Base-by-base conservation (phyloP, 2,329 filamentous ascomycete genomes). In the Epichloe amarillans region DNA sequence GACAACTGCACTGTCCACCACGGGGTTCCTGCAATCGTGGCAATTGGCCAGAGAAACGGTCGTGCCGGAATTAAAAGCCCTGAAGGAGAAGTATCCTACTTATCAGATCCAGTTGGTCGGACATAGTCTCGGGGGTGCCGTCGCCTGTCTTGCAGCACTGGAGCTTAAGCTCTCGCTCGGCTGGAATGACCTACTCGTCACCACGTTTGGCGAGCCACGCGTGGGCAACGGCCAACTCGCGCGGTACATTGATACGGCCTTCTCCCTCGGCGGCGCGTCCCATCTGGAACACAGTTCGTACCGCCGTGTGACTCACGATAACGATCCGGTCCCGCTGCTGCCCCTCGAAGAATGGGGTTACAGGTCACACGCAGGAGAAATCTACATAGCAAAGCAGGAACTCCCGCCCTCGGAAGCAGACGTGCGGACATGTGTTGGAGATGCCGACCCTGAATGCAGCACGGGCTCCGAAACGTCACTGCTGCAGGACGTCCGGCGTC, bases 41-140 rank as follows among this genome's bases (percentile, higher is more conserved):
- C 72, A 76, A 47, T 81, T 83, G 61, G 86, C 90, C 0, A 79
- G 88, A 46, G 69, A 75, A 33, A 69, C 76, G 2, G 79, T 98
- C 30, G 65, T 95, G 15, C 78, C 84, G 0, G 71, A 82, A 30
- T 69, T 98, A 4, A 70, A 79, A 50, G 67, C 70, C 5, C 71
- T 87, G 5, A 71, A 76, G 23, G 64, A 71, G 15, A 69, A 76
- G 41, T 77, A 91, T 61, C 86, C 86, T 0, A 70, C 77, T 23
- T 91, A 94, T 60, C 71, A 80, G 40, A 69, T 97, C 14, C 82
- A 85, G 23, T 73, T 98, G 3, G 81, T 95, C 7, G 93, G 93
- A 0, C 93, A 98, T 65, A 95, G 87, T 47, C 79, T 98, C 0
- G 93, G 93, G 93, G 93, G 93, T 15, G 90, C 93, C 0, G 87